Evolutionary conservation across 164 flowering plant genomes (phyloP).

Genomic region (Malania oleifera): DNA sequence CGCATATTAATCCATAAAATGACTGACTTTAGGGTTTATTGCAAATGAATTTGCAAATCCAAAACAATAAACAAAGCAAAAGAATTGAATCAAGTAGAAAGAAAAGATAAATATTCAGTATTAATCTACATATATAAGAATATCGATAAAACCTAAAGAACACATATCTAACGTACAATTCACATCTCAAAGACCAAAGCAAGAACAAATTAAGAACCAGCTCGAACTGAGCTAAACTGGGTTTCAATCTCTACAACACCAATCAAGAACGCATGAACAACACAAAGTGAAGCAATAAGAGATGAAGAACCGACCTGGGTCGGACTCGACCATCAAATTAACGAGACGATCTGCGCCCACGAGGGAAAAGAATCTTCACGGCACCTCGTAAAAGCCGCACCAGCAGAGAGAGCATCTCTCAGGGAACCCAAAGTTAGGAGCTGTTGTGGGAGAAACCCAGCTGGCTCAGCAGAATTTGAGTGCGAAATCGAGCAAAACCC

Average conservation of each 20-base stretch:
- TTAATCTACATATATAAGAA: neutral
- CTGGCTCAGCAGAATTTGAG: conserved; percentile 22
- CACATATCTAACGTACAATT: conserved; percentile 13
- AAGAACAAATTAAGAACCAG: neutral
- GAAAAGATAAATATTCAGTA: neutral
- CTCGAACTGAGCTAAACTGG: conserved; percentile 11
- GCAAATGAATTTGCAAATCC: neutral
- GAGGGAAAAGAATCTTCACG: conserved; percentile 17
- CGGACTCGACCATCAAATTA: neutral
- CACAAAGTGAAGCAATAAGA: neutral
- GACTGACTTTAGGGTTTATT: conserved; percentile 21
- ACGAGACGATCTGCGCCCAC: neutral
- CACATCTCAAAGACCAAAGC: conserved; percentile 15
- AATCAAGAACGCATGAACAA: neutral
- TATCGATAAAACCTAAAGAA: conserved; percentile 2
- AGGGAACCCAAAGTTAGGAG: conserved; percentile 1
- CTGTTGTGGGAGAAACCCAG: conserved; percentile 11
- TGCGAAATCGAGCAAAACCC: conserved; percentile 43
- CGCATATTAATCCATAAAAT: neutral
- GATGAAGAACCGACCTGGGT: conserved; percentile 5
- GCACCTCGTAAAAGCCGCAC: conserved; percentile 10
- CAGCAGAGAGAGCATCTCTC: conserved; percentile 14
- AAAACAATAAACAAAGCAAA: conserved; percentile 7
- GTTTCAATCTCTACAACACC: conserved; percentile 4
- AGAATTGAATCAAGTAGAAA: neutral